phyloP scores from a whole-genome alignment of 1,284 basidiomycete genomes.

The Coniferiporia sulphurascens region DNA sequence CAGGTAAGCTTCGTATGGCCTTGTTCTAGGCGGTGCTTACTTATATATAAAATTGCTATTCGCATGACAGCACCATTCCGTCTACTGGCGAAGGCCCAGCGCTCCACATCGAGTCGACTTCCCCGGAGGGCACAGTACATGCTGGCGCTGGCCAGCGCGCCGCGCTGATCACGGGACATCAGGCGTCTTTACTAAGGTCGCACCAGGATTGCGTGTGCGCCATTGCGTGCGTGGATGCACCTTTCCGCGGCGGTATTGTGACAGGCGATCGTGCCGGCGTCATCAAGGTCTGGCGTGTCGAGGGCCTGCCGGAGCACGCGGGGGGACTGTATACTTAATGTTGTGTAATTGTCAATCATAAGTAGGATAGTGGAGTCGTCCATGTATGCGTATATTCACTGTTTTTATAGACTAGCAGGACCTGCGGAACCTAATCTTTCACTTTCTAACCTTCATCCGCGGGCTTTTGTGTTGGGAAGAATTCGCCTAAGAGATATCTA shows the following conservation, averaged over 20 bases:
- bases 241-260: constrained; percentile 82
- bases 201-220: constrained; percentile 85
- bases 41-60: not conserved
- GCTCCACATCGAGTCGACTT: constrained; percentile 61
- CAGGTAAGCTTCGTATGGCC: constrained; percentile 40
- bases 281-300: constrained; percentile 80
- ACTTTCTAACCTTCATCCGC: no score
- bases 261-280: constrained; percentile 80
- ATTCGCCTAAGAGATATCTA: no score
- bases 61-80: not conserved
- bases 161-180: constrained; percentile 72
- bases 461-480: no score
- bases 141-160: constrained; percentile 69
- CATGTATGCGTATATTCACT: no score
- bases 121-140: constrained; percentile 37
- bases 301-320: constrained; percentile 35
- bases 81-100: not conserved
- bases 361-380: no score
- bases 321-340: constrained; percentile 1
- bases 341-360: not conserved
- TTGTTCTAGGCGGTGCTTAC: not conserved
- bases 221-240: constrained; percentile 77
- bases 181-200: constrained; percentile 69
- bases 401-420: no score
- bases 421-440: no score